Percentiles rank a stretch among this genome's conserved stretches.
phyloP scores from a whole-genome alignment of 352 stramenopile genomes.

The Elongisporangium senticosum region DNA sequence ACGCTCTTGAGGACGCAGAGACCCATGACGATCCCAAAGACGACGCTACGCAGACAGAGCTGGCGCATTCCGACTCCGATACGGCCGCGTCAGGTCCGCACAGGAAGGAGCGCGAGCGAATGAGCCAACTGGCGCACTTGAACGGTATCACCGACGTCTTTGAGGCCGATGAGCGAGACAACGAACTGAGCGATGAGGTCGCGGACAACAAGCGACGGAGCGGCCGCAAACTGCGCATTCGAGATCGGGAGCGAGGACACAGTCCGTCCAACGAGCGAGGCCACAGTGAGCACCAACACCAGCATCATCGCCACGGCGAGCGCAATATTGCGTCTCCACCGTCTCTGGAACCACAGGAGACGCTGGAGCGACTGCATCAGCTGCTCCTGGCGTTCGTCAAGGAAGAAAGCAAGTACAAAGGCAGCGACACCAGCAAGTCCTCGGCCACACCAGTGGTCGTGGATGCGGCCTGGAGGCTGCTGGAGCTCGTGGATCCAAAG shows the following conservation, averaged over 20 bases:
- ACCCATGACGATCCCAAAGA: not conserved
- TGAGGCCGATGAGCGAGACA: slow-evolving; percentile 27
- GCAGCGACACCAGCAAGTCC: slow-evolving; percentile 4
- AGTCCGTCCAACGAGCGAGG: not conserved
- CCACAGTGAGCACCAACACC: slow-evolving; percentile 1
- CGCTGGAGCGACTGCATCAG: slow-evolving; percentile 35
- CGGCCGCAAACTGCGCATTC: slow-evolving; percentile 9
- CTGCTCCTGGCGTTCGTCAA: slow-evolving; percentile 53
- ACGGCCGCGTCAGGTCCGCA: slow-evolving; percentile 1
- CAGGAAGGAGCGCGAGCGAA: slow-evolving; percentile 5
- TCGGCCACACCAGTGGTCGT: slow-evolving; percentile 11
- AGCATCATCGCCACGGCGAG: slow-evolving; percentile 6
- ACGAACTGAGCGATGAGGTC: slow-evolving; percentile 10
- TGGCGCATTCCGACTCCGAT: not conserved
- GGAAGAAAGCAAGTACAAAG: slow-evolving; percentile 19
- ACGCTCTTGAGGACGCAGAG: not conserved
- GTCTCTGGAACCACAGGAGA: not conserved
- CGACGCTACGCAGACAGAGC: slow-evolving; percentile 2
- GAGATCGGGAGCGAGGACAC: not conserved
- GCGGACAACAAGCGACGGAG: slow-evolving; percentile 8
- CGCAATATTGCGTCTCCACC: slow-evolving; percentile 1
- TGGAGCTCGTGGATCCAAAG: slow-evolving; percentile 39
- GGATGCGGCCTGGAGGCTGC: slow-evolving; percentile 41
- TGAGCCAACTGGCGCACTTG: slow-evolving; percentile 39
- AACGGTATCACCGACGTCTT: slow-evolving; percentile 45